Evolutionary conservation across 306 rosid genomes (phyloP).

Genomic region (Cyclanthera cordifolia): DNA sequence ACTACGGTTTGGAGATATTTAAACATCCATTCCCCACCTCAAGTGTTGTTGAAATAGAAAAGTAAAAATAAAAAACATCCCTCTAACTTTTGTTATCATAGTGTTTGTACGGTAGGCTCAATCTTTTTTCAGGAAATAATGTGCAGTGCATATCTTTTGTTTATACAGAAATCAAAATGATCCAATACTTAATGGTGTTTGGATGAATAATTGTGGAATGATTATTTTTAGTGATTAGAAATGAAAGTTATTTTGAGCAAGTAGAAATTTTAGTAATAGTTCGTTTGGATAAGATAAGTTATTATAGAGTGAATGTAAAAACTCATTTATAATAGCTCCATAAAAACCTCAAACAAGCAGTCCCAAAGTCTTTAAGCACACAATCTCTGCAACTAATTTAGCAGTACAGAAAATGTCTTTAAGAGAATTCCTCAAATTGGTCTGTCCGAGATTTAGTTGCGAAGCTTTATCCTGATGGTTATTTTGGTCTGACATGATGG

Average conservation of each 20-base stretch:
- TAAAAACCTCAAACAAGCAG: too few species aligned
- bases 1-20: not conserved
- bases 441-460: not conserved
- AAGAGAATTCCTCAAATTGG: not conserved
- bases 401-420: not conserved
- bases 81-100: not conserved
- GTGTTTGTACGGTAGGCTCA: not conserved
- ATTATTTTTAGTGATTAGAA: too few species aligned
- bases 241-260: too few species aligned
- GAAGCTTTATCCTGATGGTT: not conserved
- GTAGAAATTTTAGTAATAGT: too few species aligned
- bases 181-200: not conserved
- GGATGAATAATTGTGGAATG: too few species aligned
- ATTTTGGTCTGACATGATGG: constrained; percentile 4
- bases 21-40: too few species aligned
- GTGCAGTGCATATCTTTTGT: not conserved
- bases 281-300: too few species aligned
- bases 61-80: not conserved
- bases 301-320: too few species aligned
- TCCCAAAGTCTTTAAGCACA: not conserved
- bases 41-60: too few species aligned
- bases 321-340: too few species aligned
- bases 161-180: not conserved
- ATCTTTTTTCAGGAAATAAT: not conserved
- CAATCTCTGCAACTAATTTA: not conserved